Percentiles rank a stretch among this genome's conserved stretches.
Conservation (phyloP, 805 yeast species). For the Schizosaccharomyces octosporus region DNA sequence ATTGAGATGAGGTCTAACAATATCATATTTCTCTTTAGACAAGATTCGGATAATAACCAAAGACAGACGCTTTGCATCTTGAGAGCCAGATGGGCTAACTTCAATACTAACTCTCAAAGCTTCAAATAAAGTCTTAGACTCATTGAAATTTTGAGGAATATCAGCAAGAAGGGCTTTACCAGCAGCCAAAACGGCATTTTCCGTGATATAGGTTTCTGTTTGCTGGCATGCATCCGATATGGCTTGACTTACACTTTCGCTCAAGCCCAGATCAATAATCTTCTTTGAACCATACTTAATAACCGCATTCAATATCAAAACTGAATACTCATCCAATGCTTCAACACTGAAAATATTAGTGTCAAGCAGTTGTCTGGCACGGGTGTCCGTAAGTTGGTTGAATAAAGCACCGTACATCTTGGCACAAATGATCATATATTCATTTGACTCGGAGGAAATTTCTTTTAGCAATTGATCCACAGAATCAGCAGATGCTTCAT, state of each 20-base stretch:
- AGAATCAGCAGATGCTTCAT: conserved; percentile 42
- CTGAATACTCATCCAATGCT: too few species aligned
- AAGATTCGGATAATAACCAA: conserved; percentile 54
- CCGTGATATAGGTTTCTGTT: conserved; percentile 18
- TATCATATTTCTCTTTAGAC: conserved; percentile 31
- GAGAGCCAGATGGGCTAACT: conserved; percentile 34
- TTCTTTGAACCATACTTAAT: neutral
- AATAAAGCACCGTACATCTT: neutral
- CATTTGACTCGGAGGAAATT: conserved; percentile 22
- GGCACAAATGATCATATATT: conserved; percentile 17
- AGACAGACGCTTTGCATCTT: conserved; percentile 58
- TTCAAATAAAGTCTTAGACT: conserved; percentile 20
- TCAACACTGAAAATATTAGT: neutral
- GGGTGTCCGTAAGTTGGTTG: neutral
- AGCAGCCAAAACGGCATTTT: conserved; percentile 51
- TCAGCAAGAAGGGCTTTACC: conserved; percentile 45
- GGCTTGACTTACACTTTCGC: conserved; percentile 25
- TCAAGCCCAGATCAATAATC: conserved; percentile 24
- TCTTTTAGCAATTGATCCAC: conserved; percentile 53
- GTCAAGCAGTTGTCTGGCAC: neutral
- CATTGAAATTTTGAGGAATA: conserved; percentile 15
- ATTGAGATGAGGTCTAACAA: conserved; percentile 26
- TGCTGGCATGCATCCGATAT: conserved; percentile 23
- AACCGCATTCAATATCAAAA: neutral
- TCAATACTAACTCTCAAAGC: conserved; percentile 26